Percentiles rank a stretch among this genome's conserved stretches.
These are phyloP conservation scores for Sordaria brevicollis DNA, from an alignment of 495 filamentous ascomycete species.

Conservation along the genomic window DNA sequence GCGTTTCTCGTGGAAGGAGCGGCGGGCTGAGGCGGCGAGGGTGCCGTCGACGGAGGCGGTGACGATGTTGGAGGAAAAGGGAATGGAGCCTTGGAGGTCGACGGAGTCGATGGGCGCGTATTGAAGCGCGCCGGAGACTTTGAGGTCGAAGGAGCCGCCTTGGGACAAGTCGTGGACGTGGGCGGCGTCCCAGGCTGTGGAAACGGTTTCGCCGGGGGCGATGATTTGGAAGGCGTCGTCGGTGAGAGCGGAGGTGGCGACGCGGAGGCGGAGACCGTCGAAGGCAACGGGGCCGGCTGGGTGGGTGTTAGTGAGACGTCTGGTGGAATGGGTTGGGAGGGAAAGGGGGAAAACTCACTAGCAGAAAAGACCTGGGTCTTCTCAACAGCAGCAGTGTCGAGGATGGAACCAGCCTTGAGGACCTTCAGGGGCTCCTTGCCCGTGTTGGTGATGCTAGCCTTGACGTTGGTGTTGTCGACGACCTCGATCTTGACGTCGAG, in stretches of 20 bases:
- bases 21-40: conserved; percentile 37
- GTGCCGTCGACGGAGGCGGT: conserved; percentile 39
- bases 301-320: neutral
- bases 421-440: conserved; percentile 45
- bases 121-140: conserved; percentile 39
- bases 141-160: conserved; percentile 38
- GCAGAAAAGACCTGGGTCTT: conserved; percentile 48
- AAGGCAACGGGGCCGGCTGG: conserved; percentile 43
- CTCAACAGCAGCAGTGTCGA: conserved; percentile 47
- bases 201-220: conserved; percentile 42
- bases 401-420: conserved; percentile 53
- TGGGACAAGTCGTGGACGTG: conserved; percentile 43
- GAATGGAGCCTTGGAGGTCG: conserved; percentile 33
- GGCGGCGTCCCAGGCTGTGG: conserved; percentile 48
- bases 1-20: conserved; percentile 38
- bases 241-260: conserved; percentile 34
- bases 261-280: conserved; percentile 44
- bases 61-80: conserved; percentile 38
- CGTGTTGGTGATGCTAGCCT: conserved; percentile 51
- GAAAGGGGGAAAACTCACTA: conserved; percentile 23
- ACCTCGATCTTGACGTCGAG: conserved; percentile 44
- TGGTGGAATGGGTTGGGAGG: neutral
- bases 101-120: conserved; percentile 38
- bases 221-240: conserved; percentile 47
- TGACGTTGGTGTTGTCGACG: conserved; percentile 45